Percentiles rank a stretch among this genome's conserved stretches.
These are phyloP conservation scores for Elsinoe fawcettii DNA, from an alignment of 2,329 filamentous ascomycete species.

Conservation along the genomic window DNA sequence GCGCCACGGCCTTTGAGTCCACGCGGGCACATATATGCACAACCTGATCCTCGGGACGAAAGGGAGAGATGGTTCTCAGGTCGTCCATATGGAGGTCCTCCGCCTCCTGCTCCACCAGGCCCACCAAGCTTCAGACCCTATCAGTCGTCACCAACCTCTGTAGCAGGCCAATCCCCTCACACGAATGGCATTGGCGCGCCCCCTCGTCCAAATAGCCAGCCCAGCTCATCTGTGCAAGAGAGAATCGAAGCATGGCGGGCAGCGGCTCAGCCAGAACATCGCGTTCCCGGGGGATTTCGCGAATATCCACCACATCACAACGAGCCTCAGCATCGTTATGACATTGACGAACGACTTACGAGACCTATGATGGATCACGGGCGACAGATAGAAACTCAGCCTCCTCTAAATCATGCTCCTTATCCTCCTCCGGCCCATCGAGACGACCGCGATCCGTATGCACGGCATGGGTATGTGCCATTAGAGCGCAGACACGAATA, in stretches of 20 bases:
- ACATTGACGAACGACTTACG: slow-evolving; percentile 6
- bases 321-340: slow-evolving; percentile 6
- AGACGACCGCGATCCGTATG: not conserved
- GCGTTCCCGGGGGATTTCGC: slow-evolving; percentile 19
- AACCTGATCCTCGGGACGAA: not conserved
- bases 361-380: slow-evolving; percentile 1
- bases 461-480: not conserved
- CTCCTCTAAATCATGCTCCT: not conserved
- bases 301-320: slow-evolving; percentile 1
- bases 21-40: slow-evolving; percentile 3
- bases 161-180: slow-evolving; percentile 16
- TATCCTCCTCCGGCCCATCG: slow-evolving; percentile 2
- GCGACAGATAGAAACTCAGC: slow-evolving; percentile 6
- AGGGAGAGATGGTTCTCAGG: slow-evolving; percentile 13
- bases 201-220: slow-evolving; percentile 30
- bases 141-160: slow-evolving; percentile 27
- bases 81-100: slow-evolving; percentile 5
- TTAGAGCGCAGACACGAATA: slow-evolving; percentile 9
- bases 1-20: slow-evolving; percentile 24
- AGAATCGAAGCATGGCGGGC: slow-evolving; percentile 9
- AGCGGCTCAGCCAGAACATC: slow-evolving; percentile 16
- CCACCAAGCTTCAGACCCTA: slow-evolving; percentile 26
- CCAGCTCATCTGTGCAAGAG: slow-evolving; percentile 17
- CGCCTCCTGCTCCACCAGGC: slow-evolving; percentile 19
- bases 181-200: slow-evolving; percentile 13